Conservation (phyloP, 139 green algal species). For the Chlamydomonas incerta region DNA sequence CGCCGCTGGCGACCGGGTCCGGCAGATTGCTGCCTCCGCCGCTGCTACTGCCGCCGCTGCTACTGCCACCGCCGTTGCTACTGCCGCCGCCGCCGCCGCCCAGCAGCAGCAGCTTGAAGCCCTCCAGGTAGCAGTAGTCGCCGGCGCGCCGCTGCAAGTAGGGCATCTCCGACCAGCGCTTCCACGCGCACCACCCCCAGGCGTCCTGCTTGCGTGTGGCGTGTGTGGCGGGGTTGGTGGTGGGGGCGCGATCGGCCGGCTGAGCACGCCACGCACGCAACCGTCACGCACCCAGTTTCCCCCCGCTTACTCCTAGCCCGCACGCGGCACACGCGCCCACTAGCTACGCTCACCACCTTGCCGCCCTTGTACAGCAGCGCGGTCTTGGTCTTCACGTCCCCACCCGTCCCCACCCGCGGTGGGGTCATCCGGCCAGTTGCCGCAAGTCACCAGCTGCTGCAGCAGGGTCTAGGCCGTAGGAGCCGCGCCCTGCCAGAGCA, state of each 20-base stretch:
- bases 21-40: no score
- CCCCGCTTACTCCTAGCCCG: no score
- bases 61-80: no score
- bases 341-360: conserved; percentile 9
- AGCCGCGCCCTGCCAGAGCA: no score
- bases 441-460: not conserved
- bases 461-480: no score
- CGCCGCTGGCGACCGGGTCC: not conserved
- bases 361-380: conserved; percentile 1
- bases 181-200: conserved; percentile 25
- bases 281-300: no score
- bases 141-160: not conserved
- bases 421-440: conserved; percentile 9
- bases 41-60: not conserved
- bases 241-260: no score
- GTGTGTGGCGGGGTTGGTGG: no score
- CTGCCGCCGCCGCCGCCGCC: not conserved
- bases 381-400: conserved; percentile 15
- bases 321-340: no score
- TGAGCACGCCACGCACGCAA: no score
- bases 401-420: not conserved
- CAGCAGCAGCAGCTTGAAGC: conserved; percentile 30
- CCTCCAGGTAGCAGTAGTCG: conserved; percentile 10
- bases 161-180: not conserved
- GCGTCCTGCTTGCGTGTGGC: not conserved